Evolutionary conservation across 768 basidiomycete species (phyloP).

Genomic region (Suillus ampliporus): DNA sequence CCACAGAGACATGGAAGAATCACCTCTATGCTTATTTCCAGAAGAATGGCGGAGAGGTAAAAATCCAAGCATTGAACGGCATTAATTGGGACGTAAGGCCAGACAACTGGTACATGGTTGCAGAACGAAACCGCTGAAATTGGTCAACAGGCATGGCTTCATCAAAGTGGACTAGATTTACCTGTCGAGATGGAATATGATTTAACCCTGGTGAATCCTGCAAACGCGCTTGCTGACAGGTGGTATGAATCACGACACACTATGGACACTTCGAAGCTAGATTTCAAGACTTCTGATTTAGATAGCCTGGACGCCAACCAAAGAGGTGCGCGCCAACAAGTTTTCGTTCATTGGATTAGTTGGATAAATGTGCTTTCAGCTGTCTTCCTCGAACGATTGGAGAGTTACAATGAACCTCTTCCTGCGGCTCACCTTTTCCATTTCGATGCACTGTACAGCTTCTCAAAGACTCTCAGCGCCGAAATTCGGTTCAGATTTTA

Average conservation of each 20-base stretch:
- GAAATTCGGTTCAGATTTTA: slow-evolving; percentile 62
- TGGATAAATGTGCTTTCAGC: slow-evolving; percentile 34
- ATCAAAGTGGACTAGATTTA: slow-evolving; percentile 57
- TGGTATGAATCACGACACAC: slow-evolving; percentile 54
- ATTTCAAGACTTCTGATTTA: slow-evolving; percentile 53
- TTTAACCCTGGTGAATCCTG: slow-evolving; percentile 53
- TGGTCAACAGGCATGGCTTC: slow-evolving; percentile 53
- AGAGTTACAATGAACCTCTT: slow-evolving; percentile 43
- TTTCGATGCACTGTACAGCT: slow-evolving; percentile 50
- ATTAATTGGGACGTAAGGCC: slow-evolving; percentile 62
- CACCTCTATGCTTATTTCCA: slow-evolving; percentile 61
- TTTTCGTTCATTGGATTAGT: not conserved
- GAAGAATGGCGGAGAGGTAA: slow-evolving; percentile 46
- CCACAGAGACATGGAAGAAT: slow-evolving; percentile 60
- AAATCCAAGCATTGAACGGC: slow-evolving; percentile 52
- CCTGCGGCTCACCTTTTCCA: slow-evolving; percentile 47
- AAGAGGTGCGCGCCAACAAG: slow-evolving; percentile 40
- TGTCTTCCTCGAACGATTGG: slow-evolving; percentile 63
- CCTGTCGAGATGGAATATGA: slow-evolving; percentile 60
- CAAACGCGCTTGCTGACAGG: slow-evolving; percentile 55
- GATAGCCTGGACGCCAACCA: slow-evolving; percentile 56
- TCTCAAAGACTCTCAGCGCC: slow-evolving; percentile 49
- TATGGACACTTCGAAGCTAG: slow-evolving; percentile 38
- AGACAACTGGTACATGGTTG: too few relatives aligned
- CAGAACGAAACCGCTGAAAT: not conserved